Evolutionary conservation across 139 green algal genomes (phyloP).

Genomic region (Chlamydomonas eustigma): DNA sequence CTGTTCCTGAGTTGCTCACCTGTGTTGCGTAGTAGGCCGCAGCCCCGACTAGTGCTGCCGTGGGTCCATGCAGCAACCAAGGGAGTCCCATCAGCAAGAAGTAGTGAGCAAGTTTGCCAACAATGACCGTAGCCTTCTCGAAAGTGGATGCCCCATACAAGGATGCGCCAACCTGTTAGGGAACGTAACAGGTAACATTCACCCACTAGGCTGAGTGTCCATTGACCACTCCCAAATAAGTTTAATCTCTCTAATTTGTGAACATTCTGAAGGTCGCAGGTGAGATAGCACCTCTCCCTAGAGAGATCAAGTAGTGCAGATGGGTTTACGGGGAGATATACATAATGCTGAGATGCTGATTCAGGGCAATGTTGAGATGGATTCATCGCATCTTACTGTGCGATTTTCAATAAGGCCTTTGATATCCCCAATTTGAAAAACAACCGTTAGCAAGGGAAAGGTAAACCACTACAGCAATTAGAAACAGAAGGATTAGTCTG

Average conservation of each 20-base stretch:
- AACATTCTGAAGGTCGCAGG: too few species aligned
- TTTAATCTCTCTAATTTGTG: too few species aligned
- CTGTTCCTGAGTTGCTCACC: slow-evolving; percentile 16
- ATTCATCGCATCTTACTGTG: too few species aligned
- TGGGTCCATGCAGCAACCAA: slow-evolving; percentile 42
- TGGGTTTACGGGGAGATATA: too few species aligned
- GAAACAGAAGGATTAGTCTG: too few species aligned
- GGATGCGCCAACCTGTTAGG: slow-evolving; percentile 41
- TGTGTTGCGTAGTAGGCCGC: slow-evolving; percentile 45
- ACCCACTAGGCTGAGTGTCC: too few species aligned
- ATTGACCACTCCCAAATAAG: too few species aligned
- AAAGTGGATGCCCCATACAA: slow-evolving; percentile 62
- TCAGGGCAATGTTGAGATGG: too few species aligned
- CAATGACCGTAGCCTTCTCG: slow-evolving; percentile 55
- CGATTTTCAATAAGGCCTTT: slow-evolving; percentile 46
- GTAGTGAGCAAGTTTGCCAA: slow-evolving; percentile 77
- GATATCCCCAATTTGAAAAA: slow-evolving; percentile 61
- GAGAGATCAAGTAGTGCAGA: too few species aligned
- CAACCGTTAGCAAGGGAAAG: slow-evolving; percentile 75
- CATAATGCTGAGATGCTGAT: too few species aligned
- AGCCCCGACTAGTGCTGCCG: slow-evolving; percentile 40
- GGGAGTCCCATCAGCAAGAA: slow-evolving; percentile 60
- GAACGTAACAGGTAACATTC: not conserved
- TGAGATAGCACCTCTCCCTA: too few species aligned
- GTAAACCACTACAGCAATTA: slow-evolving; percentile 54